Evolutionary conservation across 2,329 filamentous ascomycete genomes (phyloP), one percentile per base, ranked within the genome.

Genomic region (Penicillium decumbens): DNA sequence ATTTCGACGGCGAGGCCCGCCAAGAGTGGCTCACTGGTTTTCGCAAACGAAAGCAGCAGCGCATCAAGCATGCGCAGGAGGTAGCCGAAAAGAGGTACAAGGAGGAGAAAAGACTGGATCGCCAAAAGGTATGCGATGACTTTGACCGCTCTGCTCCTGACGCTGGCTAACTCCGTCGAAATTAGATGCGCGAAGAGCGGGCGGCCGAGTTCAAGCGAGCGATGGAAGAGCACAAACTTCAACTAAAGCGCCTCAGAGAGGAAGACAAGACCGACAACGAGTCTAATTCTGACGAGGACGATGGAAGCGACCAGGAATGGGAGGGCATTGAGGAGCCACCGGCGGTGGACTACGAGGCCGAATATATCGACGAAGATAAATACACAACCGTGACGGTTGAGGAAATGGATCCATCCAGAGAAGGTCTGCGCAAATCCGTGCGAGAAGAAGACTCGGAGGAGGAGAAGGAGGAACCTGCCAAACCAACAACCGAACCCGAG

Each of bases 341-440:
- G 20, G 72, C 73, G 6, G 71, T 93, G 39, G 84, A 95, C 65
- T 84, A 89, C 59, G 88, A 95, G 67, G 90, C 92, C 59, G 90
- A 97, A 69, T 98, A 96, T 72, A 82, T 96, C 57, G 93, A 98
- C 69, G 93, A 97, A 68, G 92, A 96, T 69, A 88, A 87, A 66
- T 96, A 89, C 68, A 97, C 93, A 0, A 95, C 89, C 0, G 93
- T 98, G 24, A 96, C 89, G 0, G 84, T 98, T 1, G 92, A 96
- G 68, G 86, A 88, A 9, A 89, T 98, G 59, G 86, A 85, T 55
- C 80, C 95, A 13, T 85, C 87, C 10, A 82, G 82, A 58, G 83
- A 90, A 47, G 88, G 88, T 0, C 73, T 95, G 41, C 77, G 81
- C 50, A 84, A 80, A 60, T 75, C 77, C 2, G 70, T 66, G 37